Percentiles rank a stretch among this genome's conserved stretches.
Evolutionary conservation across 2,329 filamentous ascomycete genomes (phyloP).

Genomic region (Phaeosphaeria sp.): DNA sequence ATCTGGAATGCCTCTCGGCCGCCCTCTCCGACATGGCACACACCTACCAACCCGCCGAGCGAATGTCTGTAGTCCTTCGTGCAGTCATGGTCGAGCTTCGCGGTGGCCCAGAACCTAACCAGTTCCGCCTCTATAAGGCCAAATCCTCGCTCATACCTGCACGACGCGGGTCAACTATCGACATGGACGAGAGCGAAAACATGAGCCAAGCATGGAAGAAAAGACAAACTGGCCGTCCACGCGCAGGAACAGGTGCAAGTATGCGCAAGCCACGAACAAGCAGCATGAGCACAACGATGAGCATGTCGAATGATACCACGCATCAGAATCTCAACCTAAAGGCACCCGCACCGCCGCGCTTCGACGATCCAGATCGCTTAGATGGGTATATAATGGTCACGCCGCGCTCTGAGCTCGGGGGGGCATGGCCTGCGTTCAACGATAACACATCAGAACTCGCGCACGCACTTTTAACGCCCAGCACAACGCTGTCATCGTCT

Average conservation of each 20-base stretch:
- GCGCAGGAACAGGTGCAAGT: slow-evolving; percentile 21
- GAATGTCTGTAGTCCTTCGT: slow-evolving; percentile 61
- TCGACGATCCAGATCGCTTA: slow-evolving; percentile 12
- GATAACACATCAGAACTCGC: slow-evolving; percentile 18
- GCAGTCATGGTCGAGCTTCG: slow-evolving; percentile 59
- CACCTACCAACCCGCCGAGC: slow-evolving; percentile 61
- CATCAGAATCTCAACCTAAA: slow-evolving; percentile 28
- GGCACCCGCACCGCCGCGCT: slow-evolving; percentile 15
- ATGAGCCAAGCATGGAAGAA: slow-evolving; percentile 24
- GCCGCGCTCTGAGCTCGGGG: slow-evolving; percentile 31
- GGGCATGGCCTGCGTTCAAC: slow-evolving; percentile 26
- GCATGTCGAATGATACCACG: not conserved
- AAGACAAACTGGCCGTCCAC: slow-evolving; percentile 33
- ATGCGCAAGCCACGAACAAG: slow-evolving; percentile 13
- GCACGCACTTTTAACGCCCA: slow-evolving; percentile 14
- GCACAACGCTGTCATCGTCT: slow-evolving; percentile 15
- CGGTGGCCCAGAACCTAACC: slow-evolving; percentile 21
- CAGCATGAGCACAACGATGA: slow-evolving; percentile 28
- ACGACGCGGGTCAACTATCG: slow-evolving; percentile 33
- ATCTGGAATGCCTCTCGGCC: slow-evolving; percentile 61
- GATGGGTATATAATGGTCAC: slow-evolving; percentile 42
- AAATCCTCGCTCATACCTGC: slow-evolving; percentile 36
- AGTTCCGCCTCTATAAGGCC: slow-evolving; percentile 35
- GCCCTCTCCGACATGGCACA: slow-evolving; percentile 61
- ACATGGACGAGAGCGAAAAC: slow-evolving; percentile 21